phyloP scores from a whole-genome alignment of 163 green algal genomes.

The Chlamydomonas reinhardtii region DNA sequence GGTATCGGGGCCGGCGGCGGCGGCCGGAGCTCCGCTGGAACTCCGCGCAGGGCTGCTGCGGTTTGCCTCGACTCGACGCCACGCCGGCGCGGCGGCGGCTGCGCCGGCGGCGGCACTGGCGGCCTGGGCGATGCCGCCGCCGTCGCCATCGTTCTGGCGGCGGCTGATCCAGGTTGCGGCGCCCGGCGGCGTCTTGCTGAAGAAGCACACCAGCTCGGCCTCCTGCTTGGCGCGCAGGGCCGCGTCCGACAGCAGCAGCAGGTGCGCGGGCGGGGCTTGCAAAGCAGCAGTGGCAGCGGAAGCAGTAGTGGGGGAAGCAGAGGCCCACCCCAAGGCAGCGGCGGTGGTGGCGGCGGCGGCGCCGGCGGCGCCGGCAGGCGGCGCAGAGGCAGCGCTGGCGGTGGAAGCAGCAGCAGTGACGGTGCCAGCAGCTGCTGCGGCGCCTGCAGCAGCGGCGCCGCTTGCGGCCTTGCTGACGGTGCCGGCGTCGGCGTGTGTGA shows the following conservation, averaged over 20 bases:
- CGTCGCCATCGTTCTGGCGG: not conserved
- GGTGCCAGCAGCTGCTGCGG: not conserved
- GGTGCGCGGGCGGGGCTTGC: too few relatives aligned
- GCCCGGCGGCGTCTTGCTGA: constrained; percentile 3
- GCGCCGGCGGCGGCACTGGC: not conserved
- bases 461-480: constrained; percentile 1
- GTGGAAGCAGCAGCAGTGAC: too few relatives aligned
- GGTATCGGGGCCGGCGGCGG: not conserved
- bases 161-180: too few relatives aligned
- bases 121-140: not conserved
- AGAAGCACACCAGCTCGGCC: constrained; percentile 42
- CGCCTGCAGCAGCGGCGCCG: not conserved
- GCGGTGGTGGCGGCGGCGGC: too few relatives aligned
- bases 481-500: not conserved
- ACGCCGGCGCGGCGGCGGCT: not conserved
- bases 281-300: too few relatives aligned
- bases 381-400: not conserved
- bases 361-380: too few relatives aligned
- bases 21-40: too few relatives aligned
- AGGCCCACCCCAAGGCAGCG: too few relatives aligned
- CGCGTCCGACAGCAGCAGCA: not conserved
- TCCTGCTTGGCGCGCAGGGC: constrained; percentile 18
- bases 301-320: too few relatives aligned
- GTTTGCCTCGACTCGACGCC: too few relatives aligned
- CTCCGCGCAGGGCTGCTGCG: too few relatives aligned